Evolutionary conservation across 2,329 filamentous ascomycete species (phyloP).

Genomic region (Hysterium pulicare): DNA sequence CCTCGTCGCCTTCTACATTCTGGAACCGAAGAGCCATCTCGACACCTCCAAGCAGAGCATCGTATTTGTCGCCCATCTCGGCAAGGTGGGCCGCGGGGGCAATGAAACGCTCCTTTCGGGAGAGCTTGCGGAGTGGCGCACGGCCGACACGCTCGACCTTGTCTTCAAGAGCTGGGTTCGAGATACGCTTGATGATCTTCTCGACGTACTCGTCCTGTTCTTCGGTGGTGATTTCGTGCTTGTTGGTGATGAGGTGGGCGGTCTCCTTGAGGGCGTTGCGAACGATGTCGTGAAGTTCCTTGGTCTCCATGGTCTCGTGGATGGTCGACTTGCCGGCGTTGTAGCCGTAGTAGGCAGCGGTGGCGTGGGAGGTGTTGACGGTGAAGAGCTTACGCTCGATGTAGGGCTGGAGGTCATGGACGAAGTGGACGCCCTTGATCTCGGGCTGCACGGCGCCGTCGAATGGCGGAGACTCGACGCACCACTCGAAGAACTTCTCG

Average conservation of each 20-base stretch:
- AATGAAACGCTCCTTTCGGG: conserved; percentile 93
- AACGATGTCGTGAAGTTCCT: conserved; percentile 75
- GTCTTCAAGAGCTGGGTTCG: conserved; percentile 90
- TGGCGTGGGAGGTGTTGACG: conserved; percentile 97
- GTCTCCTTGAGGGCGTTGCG: conserved; percentile 80
- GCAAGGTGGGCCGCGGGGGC: conserved; percentile 87
- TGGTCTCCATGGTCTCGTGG: conserved; percentile 81
- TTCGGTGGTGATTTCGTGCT: conserved; percentile 72
- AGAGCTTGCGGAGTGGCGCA: conserved; percentile 88
- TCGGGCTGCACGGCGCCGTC: conserved; percentile 62
- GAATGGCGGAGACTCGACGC: conserved; percentile 86
- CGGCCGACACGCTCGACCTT: conserved; percentile 92
- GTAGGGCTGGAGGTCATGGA: conserved; percentile 85
- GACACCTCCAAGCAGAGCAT: conserved; percentile 73
- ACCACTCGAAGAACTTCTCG: conserved; percentile 99
- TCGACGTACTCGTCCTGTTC: conserved; percentile 86
- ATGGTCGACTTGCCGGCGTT: conserved; percentile 81
- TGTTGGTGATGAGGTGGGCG: conserved; percentile 76
- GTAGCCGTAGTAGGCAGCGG: conserved; percentile 93
- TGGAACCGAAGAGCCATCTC: conserved; percentile 96
- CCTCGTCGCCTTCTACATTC: conserved; percentile 86
- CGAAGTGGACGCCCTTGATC: conserved; percentile 89
- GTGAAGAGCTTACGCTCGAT: conserved; percentile 99
- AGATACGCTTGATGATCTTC: conserved; percentile 88
- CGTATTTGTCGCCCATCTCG: conserved; percentile 70